Percentiles rank a stretch among this genome's conserved stretches.
These are phyloP conservation scores for Xylaria grammica DNA, from an alignment of 495 filamentous ascomycete genomes.

Conservation along the genomic window DNA sequence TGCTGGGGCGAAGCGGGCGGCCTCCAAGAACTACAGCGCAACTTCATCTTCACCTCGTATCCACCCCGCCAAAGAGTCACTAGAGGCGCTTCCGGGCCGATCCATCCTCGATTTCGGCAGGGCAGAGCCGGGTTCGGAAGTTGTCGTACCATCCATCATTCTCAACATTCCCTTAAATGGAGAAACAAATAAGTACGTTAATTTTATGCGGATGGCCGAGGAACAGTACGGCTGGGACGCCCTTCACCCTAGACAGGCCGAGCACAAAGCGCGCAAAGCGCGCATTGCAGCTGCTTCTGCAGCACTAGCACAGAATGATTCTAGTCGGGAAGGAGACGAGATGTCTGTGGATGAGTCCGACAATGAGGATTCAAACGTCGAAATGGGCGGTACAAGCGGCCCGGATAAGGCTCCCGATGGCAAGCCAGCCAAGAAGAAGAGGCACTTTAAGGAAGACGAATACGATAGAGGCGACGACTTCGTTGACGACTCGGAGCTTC, in stretches of 20 bases:
- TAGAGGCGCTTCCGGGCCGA: constrained; percentile 46
- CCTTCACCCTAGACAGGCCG: constrained; percentile 86
- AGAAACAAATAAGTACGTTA: constrained; percentile 85
- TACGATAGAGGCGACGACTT: constrained; percentile 98
- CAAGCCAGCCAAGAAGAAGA: constrained; percentile 68
- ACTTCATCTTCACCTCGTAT: constrained; percentile 48
- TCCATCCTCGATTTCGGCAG: constrained; percentile 59
- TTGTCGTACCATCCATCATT: constrained; percentile 76
- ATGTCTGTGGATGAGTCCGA: constrained; percentile 73
- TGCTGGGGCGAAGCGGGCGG: constrained; percentile 39
- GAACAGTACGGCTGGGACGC: constrained; percentile 94
- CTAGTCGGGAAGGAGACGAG: constrained; percentile 74
- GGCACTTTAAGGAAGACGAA: constrained; percentile 90
- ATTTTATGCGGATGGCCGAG: constrained; percentile 92
- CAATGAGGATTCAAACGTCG: constrained; percentile 75
- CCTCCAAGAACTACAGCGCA: constrained; percentile 48
- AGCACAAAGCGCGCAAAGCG: constrained; percentile 77
- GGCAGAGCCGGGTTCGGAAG: constrained; percentile 53
- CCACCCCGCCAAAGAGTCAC: constrained; percentile 44
- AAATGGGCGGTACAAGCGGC: constrained; percentile 72
- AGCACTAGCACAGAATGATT: constrained; percentile 74
- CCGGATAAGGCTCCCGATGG: constrained; percentile 60
- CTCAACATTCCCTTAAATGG: constrained; percentile 80
- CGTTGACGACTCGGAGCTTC: constrained; percentile 93
- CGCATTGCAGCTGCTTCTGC: constrained; percentile 85